Conservation (phyloP, 345 rosid species). For the Bruguiera parviflora region DNA sequence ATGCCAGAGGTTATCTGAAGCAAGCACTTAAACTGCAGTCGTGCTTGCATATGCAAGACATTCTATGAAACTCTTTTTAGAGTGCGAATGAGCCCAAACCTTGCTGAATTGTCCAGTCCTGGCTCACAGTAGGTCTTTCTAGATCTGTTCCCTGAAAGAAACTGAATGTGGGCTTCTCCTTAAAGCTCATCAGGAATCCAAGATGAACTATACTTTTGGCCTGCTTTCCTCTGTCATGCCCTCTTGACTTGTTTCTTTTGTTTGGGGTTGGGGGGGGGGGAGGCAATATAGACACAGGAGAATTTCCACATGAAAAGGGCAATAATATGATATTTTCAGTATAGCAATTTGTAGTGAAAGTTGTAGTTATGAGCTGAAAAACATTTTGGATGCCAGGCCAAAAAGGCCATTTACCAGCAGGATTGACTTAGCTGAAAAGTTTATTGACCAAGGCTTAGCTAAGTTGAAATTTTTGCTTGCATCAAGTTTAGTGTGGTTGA, state of each 20-base stretch:
- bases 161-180: not conserved
- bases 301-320: too few species aligned
- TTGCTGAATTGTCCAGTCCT: not conserved
- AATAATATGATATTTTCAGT: not conserved
- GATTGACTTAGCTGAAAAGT: too few species aligned
- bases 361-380: not conserved
- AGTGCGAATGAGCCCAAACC: not conserved
- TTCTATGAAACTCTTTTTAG: not conserved
- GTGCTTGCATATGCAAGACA: not conserved
- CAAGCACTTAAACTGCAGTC: not conserved
- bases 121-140: not conserved
- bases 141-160: not conserved
- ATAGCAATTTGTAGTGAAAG: not conserved
- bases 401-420: too few species aligned
- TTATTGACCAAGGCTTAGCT: not conserved
- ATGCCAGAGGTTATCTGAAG: not conserved
- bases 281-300: too few species aligned
- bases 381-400: not conserved
- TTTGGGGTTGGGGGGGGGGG: too few species aligned
- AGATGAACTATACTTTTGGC: not conserved
- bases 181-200: not conserved
- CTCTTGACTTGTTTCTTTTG: too few species aligned
- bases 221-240: not conserved
- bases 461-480: not conserved
- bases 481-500: too few species aligned